phyloP scores from a whole-genome alignment of 2,329 filamentous ascomycete species.

The Parastagonospora nodorum region DNA sequence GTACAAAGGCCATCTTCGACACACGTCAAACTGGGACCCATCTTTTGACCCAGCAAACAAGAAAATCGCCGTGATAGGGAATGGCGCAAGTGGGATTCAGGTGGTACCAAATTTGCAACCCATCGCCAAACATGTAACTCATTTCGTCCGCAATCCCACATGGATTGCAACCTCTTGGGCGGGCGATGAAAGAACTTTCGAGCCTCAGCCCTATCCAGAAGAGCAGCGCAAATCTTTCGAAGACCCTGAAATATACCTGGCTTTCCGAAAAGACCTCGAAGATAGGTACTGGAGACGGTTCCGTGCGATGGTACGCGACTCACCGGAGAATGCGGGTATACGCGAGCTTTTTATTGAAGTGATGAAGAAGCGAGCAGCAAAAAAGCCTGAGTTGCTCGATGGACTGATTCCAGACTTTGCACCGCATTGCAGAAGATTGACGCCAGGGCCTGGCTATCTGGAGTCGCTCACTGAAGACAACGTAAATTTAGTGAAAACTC shows the following conservation, averaged over 20 bases:
- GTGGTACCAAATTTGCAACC: conserved; percentile 65
- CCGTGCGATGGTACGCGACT: conserved; percentile 45
- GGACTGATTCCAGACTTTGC: conserved; percentile 49
- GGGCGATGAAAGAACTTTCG: conserved; percentile 48
- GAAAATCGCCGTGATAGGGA: conserved; percentile 66
- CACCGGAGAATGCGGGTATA: conserved; percentile 40
- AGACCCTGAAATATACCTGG: conserved; percentile 65
- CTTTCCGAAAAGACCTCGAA: conserved; percentile 49
- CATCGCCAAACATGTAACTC: conserved; percentile 54
- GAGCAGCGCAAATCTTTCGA: conserved; percentile 63
- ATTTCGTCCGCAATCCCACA: conserved; percentile 64
- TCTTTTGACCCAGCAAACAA: conserved; percentile 61
- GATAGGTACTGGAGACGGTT: conserved; percentile 65
- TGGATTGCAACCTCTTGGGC: conserved; percentile 62
- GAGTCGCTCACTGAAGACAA: conserved; percentile 50
- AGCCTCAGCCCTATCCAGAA: conserved; percentile 51
- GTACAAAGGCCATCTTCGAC: conserved; percentile 35
- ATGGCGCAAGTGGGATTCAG: conserved; percentile 67
- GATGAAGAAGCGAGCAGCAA: conserved; percentile 46
- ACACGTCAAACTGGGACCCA: conserved; percentile 39
- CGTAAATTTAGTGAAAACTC: conserved; percentile 47
- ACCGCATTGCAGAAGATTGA: conserved; percentile 40
- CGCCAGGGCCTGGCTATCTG: conserved; percentile 45
- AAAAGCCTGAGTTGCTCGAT: conserved; percentile 50
- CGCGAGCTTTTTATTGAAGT: conserved; percentile 37